Conservation (phyloP, 140 eudicot species). For the Oenanthe javanica region DNA sequence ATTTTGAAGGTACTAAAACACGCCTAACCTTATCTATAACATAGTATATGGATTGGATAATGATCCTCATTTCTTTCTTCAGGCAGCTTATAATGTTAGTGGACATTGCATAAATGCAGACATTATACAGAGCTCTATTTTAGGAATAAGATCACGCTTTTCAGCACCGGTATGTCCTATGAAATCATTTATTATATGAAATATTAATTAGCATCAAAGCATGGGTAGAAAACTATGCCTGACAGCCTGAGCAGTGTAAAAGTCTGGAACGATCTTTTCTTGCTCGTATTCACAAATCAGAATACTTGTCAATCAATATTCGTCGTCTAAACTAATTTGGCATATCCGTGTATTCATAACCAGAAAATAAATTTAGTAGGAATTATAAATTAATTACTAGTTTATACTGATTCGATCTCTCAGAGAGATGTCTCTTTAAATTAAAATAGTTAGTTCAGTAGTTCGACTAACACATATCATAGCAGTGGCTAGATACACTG, state of each 20-base stretch:
- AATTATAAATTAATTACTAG: neutral
- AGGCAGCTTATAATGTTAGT: slow-evolving; percentile 49
- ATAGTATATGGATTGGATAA: neutral
- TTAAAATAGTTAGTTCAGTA: neutral
- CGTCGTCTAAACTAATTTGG: neutral
- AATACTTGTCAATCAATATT: neutral
- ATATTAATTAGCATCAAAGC: neutral
- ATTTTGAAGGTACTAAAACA: slow-evolving; percentile 48
- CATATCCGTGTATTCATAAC: neutral
- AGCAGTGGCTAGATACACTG: slow-evolving; percentile 80
- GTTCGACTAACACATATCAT: slow-evolving; percentile 14
- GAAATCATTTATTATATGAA: neutral
- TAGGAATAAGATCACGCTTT: slow-evolving; percentile 70
- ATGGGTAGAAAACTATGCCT: neutral
- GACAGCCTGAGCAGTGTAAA: neutral
- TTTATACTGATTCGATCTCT: no score
- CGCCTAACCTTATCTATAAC: neutral
- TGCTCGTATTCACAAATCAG: neutral
- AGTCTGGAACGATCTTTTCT: neutral
- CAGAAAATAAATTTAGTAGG: neutral
- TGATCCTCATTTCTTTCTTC: slow-evolving; percentile 12
- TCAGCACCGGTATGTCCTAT: slow-evolving; percentile 55
- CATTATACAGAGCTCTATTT: slow-evolving; percentile 61
- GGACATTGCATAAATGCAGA: slow-evolving; percentile 74
- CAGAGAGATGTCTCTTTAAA: neutral